Percentiles rank a stretch among this genome's conserved stretches.
These are phyloP conservation scores for Rhypophila decipiens DNA, from an alignment of 495 filamentous ascomycete genomes.

Conservation along the genomic window DNA sequence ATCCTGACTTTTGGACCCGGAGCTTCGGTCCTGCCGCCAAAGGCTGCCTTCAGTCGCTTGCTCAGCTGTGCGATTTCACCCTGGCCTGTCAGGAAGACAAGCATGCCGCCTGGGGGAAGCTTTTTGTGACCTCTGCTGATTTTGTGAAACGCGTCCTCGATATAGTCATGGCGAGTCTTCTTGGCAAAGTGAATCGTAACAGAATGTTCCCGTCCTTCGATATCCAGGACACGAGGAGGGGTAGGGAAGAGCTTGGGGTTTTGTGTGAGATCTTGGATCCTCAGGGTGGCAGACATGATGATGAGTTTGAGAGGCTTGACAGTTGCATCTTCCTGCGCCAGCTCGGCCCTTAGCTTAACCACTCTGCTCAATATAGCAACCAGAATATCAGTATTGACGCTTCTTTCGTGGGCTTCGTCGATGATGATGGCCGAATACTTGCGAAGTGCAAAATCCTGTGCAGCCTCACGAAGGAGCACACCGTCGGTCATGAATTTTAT, in stretches of 20 bases:
- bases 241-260: constrained; percentile 72
- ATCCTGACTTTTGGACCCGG: constrained; percentile 62
- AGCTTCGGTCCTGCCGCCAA: constrained; percentile 47
- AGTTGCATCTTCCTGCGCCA: constrained; percentile 42
- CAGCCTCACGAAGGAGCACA: constrained; percentile 85
- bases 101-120: constrained; percentile 82
- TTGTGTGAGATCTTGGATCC: constrained; percentile 82
- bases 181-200: constrained; percentile 87
- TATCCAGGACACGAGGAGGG: constrained; percentile 80
- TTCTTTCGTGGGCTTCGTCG: constrained; percentile 96
- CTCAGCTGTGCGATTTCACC: constrained; percentile 78
- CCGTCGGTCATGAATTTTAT: constrained; percentile 99
- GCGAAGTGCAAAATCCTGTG: constrained; percentile 80
- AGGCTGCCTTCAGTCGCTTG: constrained; percentile 68
- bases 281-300: constrained; percentile 95
- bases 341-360: constrained; percentile 57
- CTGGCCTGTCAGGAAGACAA: constrained; percentile 94
- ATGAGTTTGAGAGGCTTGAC: constrained; percentile 80
- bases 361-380: constrained; percentile 95
- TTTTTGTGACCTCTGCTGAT: constrained; percentile 84
- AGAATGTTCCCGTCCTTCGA: constrained; percentile 88
- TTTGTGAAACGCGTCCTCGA: constrained; percentile 83
- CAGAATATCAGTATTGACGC: constrained; percentile 94
- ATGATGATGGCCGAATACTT: constrained; percentile 94
- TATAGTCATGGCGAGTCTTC: constrained; percentile 77